Base-by-base conservation (phyloP, 352 stramenopile genomes). In the Phytophthora sp. region DNA sequence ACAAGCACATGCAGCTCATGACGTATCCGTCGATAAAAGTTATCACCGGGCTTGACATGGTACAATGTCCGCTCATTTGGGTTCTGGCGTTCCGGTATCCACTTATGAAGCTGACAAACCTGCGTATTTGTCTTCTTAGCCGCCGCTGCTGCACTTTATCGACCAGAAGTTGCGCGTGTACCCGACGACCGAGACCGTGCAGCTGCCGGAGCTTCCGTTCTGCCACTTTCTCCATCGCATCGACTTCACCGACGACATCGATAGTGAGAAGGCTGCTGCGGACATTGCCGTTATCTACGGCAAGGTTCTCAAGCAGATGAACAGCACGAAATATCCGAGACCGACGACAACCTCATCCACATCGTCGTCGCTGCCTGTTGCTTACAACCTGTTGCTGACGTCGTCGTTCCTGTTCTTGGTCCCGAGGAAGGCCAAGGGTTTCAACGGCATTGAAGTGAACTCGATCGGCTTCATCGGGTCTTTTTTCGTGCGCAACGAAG, bases 1-100 rank as follows among this genome's bases (percentile, higher is more conserved):
- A 92, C 71, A 94, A 94, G 57, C 86, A 94, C 76, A 92, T 94
- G 84, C 86, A 94, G 66, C 80, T 93, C 46, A 94, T 92, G 57
- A 91, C 86, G 60, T 92, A 90, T 67, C 67, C 79, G 45, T 93
- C 82, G 24, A 79, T 93, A 50, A 80, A 85, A 69, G 56, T 39
- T 23, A 88, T 88, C 60, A 90, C 79, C 6, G 74, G 73, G 3
- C 66, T 81, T 7, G 72, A 86, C 29, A 89, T 89, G 82, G 84
- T 89, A 66, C 8, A 42, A 44, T 9, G 26, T 30, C 26, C 11
- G 16, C 35, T 31, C 20, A 53, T 59, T 27, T 9, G 55, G 33
- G 12, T 38, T 3, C 12, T 38, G 3, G 27, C n/a, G n/a, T 29
- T 8, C 5, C 18, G 6, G 3, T 52, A 41, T 61, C 6, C 33